Base-by-base conservation (phyloP, 495 filamentous ascomycete genomes). In the Penicillium chermesinum region DNA sequence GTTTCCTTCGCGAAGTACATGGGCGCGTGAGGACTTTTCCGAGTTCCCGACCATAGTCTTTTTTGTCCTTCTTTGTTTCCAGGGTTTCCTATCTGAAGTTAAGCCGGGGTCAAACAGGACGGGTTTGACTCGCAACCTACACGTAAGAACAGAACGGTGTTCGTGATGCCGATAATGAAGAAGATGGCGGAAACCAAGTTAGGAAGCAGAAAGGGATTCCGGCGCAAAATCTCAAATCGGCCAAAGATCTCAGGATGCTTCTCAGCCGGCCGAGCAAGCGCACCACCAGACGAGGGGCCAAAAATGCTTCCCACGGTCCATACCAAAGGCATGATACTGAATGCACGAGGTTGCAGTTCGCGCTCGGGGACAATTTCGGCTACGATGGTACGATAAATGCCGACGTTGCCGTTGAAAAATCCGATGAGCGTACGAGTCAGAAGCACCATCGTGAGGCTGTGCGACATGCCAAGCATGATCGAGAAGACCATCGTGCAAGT, bases 271-370 rank as follows among this genome's bases (percentile, higher is more conserved):
- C 86, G 81, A 7, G 89, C 86, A 44, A 97, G 80, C 33, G 85
- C 81, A 2, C 91, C 91, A 18, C 91, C 91, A 56, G 96, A 84
- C 1, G 83, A 80, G 2, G 91, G 91, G 0, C 91, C 91, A 60
- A 96, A 82, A n/a, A 96, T 86, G 35, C 80, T 84, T 1, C 89
- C 89, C 41, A 90, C 75, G 8, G 81, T 85, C 85, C 87, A 89
- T 22, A 81, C 81, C 8, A 95, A 64, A 14, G 88, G 87, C 88
- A 95, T 94, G 49, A 93, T 75, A 41, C 82, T 86, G 62, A 91
- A 91, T 1, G 87, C 89, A 30, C 79, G 73, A 0, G 89, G 89
- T 52, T 94, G 89, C 15, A 94, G 75, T 55, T 87, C 86, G 57
- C 75, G 87, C 58, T 88, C 81, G 0, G 86, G 86, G 14, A 91